A percentile compares a stretch with the other conserved stretches of the same genome.
phyloP scores from a whole-genome alignment of 2,329 filamentous ascomycete genomes.

The Aspergillus sp. region DNA sequence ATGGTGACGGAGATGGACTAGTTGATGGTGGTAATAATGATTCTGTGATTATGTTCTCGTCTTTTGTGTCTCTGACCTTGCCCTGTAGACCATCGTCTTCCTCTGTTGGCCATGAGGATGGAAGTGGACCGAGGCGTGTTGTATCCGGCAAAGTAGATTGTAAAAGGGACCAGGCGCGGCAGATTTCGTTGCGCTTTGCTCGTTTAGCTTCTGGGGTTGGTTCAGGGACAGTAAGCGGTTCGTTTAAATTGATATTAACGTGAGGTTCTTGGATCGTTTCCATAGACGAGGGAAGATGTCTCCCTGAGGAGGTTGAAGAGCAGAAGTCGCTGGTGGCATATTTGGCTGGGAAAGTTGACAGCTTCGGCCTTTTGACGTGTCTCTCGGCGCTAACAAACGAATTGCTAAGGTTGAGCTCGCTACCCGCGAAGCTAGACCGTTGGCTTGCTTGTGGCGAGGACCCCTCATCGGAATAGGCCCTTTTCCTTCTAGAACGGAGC shows the following conservation, averaged over 20 bases:
- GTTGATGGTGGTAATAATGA: background rate
- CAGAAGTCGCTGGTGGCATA: background rate
- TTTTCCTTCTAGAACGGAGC: conserved; percentile 13
- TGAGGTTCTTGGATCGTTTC: conserved; percentile 5
- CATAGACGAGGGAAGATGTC: conserved; percentile 4
- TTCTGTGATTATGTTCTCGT: background rate
- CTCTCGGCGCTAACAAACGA: background rate
- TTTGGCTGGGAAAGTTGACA: background rate
- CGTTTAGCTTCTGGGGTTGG: conserved; percentile 6
- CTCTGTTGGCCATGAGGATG: conserved; percentile 19
- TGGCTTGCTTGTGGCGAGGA: conserved; percentile 16
- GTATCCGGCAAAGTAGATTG: background rate
- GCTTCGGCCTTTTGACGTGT: background rate
- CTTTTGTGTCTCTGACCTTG: background rate
- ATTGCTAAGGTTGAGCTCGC: background rate
- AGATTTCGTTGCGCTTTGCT: conserved; percentile 17
- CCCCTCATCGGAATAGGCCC: conserved; percentile 12
- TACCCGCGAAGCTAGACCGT: conserved; percentile 9
- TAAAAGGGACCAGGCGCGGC: conserved; percentile 20
- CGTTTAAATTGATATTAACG: background rate
- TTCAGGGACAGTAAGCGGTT: conserved; percentile 3
- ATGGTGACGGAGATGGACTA: background rate
- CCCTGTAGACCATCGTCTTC: conserved; percentile 4
- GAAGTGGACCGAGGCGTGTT: conserved; percentile 19
- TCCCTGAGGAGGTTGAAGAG: conserved; percentile 3